A percentile compares a stretch with the other conserved stretches of the same genome.
Evolutionary conservation across 2,329 filamentous ascomycete genomes (phyloP).

Genomic region (Thyridium curvatum): DNA sequence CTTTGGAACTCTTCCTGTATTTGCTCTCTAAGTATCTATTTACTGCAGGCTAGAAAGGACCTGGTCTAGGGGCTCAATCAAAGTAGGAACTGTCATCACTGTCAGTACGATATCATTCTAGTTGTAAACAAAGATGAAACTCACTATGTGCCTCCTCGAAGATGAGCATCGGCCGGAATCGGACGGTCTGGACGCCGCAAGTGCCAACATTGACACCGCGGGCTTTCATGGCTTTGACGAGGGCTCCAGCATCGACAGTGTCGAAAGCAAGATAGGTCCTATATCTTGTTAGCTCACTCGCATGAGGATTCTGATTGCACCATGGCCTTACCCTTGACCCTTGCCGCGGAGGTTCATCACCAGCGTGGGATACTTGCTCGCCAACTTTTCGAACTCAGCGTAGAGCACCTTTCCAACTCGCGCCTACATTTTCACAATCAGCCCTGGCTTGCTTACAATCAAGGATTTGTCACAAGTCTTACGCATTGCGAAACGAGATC

Average conservation of each 20-base stretch:
- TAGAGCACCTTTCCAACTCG: constrained; percentile 64
- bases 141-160: constrained; percentile 64
- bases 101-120: too few relatives aligned
- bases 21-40: too few relatives aligned
- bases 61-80: too few relatives aligned
- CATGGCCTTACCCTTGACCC: constrained; percentile 46
- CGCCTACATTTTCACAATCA: constrained; percentile 22
- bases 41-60: too few relatives aligned
- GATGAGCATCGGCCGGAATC: constrained; percentile 74
- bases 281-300: too few relatives aligned
- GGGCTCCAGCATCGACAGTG: constrained; percentile 60
- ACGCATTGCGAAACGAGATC: constrained; percentile 58
- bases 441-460: too few relatives aligned
- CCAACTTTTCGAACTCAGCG: constrained; percentile 54
- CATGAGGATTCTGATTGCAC: not conserved
- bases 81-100: too few relatives aligned
- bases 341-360: constrained; percentile 72
- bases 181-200: constrained; percentile 62
- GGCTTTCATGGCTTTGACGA: constrained; percentile 64
- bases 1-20: too few relatives aligned
- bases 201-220: constrained; percentile 74
- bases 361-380: constrained; percentile 59
- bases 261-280: constrained; percentile 76
- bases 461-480: constrained; percentile 1
- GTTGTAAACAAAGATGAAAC: not conserved